phyloP scores from a whole-genome alignment of 1,139 yeast species.

The Taphrina flavorubra region DNA sequence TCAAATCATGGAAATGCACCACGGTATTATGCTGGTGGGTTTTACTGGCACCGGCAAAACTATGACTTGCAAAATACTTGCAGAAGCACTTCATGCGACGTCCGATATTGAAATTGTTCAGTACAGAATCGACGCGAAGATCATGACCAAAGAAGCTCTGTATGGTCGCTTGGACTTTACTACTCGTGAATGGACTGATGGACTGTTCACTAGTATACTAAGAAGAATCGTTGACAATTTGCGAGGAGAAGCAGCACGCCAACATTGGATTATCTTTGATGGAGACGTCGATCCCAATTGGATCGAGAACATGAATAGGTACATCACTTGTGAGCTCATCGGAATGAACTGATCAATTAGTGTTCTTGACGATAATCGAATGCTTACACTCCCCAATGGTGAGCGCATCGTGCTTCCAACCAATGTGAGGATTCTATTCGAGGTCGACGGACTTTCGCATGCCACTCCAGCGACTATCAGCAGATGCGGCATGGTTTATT shows the following conservation, averaged over 20 bases:
- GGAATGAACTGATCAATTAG: constrained; percentile 49
- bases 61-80: constrained; percentile 59
- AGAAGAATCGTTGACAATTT: constrained; percentile 65
- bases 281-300: constrained; percentile 95
- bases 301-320: constrained; percentile 83
- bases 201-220: constrained; percentile 72
- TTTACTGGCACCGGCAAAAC: constrained; percentile 78
- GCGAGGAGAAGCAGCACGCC: constrained; percentile 62
- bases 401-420: constrained; percentile 74
- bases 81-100: constrained; percentile 56
- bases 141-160: constrained; percentile 66
- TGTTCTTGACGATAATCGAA: constrained; percentile 84
- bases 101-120: constrained; percentile 55
- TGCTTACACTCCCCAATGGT: constrained; percentile 86
- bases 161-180: constrained; percentile 75
- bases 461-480: constrained; percentile 93
- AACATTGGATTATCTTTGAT: constrained; percentile 84
- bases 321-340: neutral
- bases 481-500: constrained; percentile 89
- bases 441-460: constrained; percentile 66
- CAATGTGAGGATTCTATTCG: constrained; percentile 73
- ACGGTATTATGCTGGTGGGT: constrained; percentile 85
- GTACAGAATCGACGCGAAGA: constrained; percentile 74
- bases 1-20: constrained; percentile 69
- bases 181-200: constrained; percentile 94